These are phyloP conservation scores for Trametes cubensis DNA, from an alignment of 768 basidiomycete species.

Conservation along the genomic window DNA sequence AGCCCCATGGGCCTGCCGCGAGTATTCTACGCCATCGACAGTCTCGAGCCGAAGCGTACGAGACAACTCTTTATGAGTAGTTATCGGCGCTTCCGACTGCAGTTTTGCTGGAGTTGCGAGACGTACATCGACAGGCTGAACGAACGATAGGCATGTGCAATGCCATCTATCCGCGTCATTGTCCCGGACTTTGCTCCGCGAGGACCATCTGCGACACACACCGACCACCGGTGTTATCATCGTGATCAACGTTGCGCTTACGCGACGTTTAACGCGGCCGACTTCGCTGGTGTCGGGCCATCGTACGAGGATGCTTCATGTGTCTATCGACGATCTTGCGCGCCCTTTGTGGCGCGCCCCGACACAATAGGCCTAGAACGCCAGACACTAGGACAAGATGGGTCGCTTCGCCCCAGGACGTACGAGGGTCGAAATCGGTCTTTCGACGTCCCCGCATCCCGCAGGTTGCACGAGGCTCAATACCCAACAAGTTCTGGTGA, in stretches of 20 bases:
- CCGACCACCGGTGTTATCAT: not conserved
- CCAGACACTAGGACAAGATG: slow-evolving; percentile 7
- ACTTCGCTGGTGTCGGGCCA: slow-evolving; percentile 14
- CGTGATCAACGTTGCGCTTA: not conserved
- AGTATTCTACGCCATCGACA: slow-evolving; percentile 6
- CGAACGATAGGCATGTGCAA: slow-evolving; percentile 16
- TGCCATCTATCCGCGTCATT: slow-evolving; percentile 9
- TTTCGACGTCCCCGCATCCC: slow-evolving; percentile 18
- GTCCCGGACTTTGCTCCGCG: not conserved
- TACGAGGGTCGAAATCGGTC: slow-evolving; percentile 16
- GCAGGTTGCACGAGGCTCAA: slow-evolving; percentile 16
- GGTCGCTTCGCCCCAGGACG: slow-evolving; percentile 22
- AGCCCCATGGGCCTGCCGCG: not conserved
- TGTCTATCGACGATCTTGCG: slow-evolving; percentile 21
- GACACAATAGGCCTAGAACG: slow-evolving; percentile 15
- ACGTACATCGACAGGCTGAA: slow-evolving; percentile 12
- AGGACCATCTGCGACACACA: too few relatives aligned
- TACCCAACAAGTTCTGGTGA: slow-evolving; percentile 10
- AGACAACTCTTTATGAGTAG: slow-evolving; percentile 13
- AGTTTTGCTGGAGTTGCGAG: slow-evolving; percentile 18
- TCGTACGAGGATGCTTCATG: slow-evolving; percentile 21
- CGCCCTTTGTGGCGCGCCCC: slow-evolving; percentile 12
- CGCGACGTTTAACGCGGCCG: not conserved
- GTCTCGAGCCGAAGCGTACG: slow-evolving; percentile 24
- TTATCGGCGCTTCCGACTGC: slow-evolving; percentile 21